These are phyloP conservation scores for Trebouxia sp. DNA, from an alignment of 139 green algal genomes.

Conservation along the genomic window DNA sequence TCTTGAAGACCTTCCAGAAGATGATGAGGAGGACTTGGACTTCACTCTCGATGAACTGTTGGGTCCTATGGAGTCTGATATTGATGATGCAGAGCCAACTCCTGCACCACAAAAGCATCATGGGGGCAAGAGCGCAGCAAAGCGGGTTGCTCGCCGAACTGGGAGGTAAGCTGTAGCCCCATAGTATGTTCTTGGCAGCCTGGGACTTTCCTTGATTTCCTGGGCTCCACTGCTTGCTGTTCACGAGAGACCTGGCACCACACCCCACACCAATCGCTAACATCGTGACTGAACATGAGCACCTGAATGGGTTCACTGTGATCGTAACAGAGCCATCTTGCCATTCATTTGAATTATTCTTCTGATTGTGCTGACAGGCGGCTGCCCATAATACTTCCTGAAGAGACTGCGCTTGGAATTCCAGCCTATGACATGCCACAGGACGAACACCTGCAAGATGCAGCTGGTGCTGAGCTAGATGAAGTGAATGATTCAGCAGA, in stretches of 20 bases:
- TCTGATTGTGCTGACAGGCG: no score
- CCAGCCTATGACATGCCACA: not conserved
- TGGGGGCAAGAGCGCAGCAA: not conserved
- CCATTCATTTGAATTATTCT: no score
- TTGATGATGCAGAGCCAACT: slow-evolving; percentile 1
- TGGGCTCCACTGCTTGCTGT: no score
- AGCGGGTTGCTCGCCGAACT: no score
- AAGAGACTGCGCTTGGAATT: not conserved
- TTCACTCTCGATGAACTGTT: not conserved
- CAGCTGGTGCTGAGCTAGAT: not conserved
- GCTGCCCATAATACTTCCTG: not conserved
- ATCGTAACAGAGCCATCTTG: no score
- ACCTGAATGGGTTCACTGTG: no score
- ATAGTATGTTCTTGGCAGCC: no score
- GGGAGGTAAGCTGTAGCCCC: no score
- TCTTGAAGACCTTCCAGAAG: slow-evolving; percentile 21
- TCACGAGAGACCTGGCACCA: no score
- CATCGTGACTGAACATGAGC: not conserved
- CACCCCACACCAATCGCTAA: no score
- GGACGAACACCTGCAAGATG: not conserved
- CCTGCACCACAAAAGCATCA: no score
- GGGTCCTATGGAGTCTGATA: not conserved
- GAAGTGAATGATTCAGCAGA: not conserved
- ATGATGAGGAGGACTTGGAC: slow-evolving; percentile 23
- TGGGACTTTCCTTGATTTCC: no score